Evolutionary conservation across 176 grass and related monocot genomes (phyloP).

Genomic region (Carex myosuroides): DNA sequence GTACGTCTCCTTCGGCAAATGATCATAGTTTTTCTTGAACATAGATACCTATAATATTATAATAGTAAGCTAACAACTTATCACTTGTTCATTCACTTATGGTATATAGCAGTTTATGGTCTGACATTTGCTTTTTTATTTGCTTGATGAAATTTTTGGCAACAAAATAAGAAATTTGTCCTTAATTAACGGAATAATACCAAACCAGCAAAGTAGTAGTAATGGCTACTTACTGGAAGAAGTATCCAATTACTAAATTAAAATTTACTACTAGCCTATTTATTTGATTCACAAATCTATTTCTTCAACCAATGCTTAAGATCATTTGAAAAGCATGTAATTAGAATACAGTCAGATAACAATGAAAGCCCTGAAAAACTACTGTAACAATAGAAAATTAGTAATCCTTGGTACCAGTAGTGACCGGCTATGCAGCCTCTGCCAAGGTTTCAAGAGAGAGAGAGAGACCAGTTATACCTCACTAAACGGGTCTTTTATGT

Average conservation of each 20-base stretch:
- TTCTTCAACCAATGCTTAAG: background rate
- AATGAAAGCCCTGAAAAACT: background rate
- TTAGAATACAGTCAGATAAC: background rate
- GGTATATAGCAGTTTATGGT: background rate
- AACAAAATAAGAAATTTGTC: background rate
- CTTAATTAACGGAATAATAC: background rate
- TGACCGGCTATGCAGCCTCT: too few species aligned
- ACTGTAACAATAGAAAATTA: background rate
- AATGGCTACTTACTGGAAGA: background rate
- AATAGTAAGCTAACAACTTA: constrained; percentile 13
- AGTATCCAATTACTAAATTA: background rate
- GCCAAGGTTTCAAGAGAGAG: too few species aligned
- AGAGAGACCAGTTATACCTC: constrained; percentile 40
- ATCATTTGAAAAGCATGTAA: background rate
- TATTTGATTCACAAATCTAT: background rate
- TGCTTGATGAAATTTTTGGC: background rate
- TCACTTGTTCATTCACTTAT: background rate
- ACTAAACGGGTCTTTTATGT: constrained; percentile 89
- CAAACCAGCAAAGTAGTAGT: background rate
- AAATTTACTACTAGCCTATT: background rate
- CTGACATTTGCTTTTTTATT: background rate
- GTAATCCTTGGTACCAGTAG: background rate
- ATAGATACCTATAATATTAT: constrained; percentile 71
- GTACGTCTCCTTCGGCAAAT: constrained; percentile 92
- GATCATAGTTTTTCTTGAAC: constrained; percentile 99